Conservation (phyloP, 148 eudicot genomes). For the Nepenthes mirabilis region DNA sequence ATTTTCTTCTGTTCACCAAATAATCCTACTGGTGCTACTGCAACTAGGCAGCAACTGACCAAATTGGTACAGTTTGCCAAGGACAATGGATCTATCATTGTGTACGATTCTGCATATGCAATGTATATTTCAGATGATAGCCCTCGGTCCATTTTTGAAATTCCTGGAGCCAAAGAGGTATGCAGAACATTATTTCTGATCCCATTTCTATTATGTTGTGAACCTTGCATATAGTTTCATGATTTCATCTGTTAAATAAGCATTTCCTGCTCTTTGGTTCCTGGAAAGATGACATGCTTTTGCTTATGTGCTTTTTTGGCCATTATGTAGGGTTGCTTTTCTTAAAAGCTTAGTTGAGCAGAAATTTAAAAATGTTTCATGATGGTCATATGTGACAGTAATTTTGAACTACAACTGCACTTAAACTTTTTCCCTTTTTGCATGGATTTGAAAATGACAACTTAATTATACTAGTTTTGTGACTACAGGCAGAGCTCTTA, state of each 20-base stretch:
- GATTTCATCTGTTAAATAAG: too few relatives aligned
- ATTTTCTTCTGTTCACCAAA: conserved; percentile 97
- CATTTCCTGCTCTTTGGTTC: background rate
- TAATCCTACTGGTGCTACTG: conserved; percentile 93
- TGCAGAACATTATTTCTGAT: background rate
- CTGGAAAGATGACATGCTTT: background rate
- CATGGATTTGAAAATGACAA: too few relatives aligned
- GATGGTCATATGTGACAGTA: too few relatives aligned
- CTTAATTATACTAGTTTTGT: too few relatives aligned
- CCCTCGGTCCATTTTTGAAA: conserved; percentile 82
- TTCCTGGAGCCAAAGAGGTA: conserved; percentile 92
- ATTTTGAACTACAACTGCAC: too few relatives aligned
- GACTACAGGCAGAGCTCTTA: too few relatives aligned
- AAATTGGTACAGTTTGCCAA: conserved; percentile 73
- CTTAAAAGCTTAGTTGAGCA: too few relatives aligned
- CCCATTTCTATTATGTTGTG: background rate
- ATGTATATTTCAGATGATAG: conserved; percentile 78
- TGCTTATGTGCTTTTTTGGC: background rate
- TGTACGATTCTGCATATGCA: conserved; percentile 92
- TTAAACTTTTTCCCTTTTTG: too few relatives aligned
- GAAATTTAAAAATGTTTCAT: too few relatives aligned
- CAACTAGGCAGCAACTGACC: conserved; percentile 75
- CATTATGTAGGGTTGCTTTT: too few relatives aligned
- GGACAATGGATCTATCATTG: conserved; percentile 82
- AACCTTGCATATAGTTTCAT: too few relatives aligned